phyloP scores from a whole-genome alignment of 176 grass and related monocot genomes.

The Ensete glaucum region DNA sequence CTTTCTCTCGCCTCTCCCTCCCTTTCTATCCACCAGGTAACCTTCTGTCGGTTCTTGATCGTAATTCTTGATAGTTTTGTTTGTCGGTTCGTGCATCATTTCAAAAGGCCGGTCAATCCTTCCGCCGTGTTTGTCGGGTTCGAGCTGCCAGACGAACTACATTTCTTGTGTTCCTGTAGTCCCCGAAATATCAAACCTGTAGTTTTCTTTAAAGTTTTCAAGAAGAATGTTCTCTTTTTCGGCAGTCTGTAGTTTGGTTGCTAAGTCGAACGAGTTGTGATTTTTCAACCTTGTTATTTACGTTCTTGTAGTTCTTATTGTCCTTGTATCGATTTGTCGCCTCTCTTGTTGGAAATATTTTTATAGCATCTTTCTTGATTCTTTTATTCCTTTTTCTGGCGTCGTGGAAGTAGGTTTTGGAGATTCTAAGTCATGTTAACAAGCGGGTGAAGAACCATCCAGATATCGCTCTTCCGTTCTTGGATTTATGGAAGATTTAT shows the following conservation, averaged over 20 bases:
- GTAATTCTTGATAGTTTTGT: not conserved
- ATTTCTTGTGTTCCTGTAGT: not conserved
- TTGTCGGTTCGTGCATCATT: not conserved
- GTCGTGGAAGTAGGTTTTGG: constrained; percentile 51
- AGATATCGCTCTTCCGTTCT: constrained; percentile 63
- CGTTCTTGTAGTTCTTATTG: not conserved
- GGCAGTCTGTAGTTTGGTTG: not conserved
- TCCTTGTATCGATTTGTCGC: not conserved
- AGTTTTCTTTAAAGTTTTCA: not conserved
- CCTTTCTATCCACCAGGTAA: too few species aligned
- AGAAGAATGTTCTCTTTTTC: too few species aligned
- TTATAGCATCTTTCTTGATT: not conserved
- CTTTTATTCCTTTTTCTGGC: not conserved
- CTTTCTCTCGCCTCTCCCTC: too few species aligned
- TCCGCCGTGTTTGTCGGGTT: not conserved
- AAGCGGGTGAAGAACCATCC: constrained; percentile 79
- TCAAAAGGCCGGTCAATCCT: too few species aligned
- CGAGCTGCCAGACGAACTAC: not conserved
- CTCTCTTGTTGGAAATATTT: not conserved
- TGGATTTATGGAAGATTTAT: constrained; percentile 89
- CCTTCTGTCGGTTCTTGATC: not conserved
- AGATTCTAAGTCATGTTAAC: constrained; percentile 87
- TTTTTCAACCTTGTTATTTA: not conserved
- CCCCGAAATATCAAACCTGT: not conserved
- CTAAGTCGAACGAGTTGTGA: not conserved